Percentiles rank a stretch among this genome's conserved stretches.
phyloP scores from a whole-genome alignment of 176 grass and related monocot genomes.

The Cenchrus purpureus region DNA sequence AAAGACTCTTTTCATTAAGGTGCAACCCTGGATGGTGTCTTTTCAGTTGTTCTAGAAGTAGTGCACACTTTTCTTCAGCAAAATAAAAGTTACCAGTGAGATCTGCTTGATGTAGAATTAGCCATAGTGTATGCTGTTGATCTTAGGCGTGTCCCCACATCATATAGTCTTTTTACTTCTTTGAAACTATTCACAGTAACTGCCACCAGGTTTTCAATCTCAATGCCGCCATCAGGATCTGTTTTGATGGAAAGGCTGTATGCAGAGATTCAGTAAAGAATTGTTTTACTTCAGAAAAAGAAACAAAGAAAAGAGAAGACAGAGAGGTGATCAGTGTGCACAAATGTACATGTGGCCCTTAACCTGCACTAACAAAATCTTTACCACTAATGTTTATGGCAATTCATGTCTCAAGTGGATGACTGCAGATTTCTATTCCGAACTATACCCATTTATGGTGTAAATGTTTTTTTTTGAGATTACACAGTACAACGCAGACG shows the following conservation, averaged over 20 bases:
- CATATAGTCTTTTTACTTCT: constrained; percentile 91
- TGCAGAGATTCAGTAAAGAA: constrained; percentile 26
- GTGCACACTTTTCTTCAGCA: constrained; percentile 21
- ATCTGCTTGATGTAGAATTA: constrained; percentile 94
- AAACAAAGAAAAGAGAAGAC: constrained; percentile 14
- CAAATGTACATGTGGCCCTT: constrained; percentile 2
- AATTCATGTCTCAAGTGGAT: constrained; percentile 22
- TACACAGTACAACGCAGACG: too few species aligned
- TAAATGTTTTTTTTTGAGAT: too few species aligned
- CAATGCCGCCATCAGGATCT: constrained; percentile 70
- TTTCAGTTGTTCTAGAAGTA: constrained; percentile 19
- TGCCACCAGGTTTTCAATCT: constrained; percentile 85
- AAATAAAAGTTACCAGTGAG: constrained; percentile 80
- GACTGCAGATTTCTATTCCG: constrained; percentile 2
- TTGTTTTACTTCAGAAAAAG: constrained; percentile 25
- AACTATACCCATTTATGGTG: not conserved
- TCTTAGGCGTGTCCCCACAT: constrained; percentile 70
- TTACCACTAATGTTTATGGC: constrained; percentile 1
- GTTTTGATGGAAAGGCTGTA: constrained; percentile 84
- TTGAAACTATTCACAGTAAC: constrained; percentile 77
- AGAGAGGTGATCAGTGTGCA: not conserved
- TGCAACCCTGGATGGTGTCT: constrained; percentile 23
- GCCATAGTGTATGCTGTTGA: constrained; percentile 91
- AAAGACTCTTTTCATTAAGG: constrained; percentile 13
- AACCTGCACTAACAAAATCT: constrained; percentile 21